A percentile compares a stretch with the other conserved stretches of the same genome.
Conservation (phyloP, 2,329 filamentous ascomycete genomes). For the Talaromyces sp. region DNA sequence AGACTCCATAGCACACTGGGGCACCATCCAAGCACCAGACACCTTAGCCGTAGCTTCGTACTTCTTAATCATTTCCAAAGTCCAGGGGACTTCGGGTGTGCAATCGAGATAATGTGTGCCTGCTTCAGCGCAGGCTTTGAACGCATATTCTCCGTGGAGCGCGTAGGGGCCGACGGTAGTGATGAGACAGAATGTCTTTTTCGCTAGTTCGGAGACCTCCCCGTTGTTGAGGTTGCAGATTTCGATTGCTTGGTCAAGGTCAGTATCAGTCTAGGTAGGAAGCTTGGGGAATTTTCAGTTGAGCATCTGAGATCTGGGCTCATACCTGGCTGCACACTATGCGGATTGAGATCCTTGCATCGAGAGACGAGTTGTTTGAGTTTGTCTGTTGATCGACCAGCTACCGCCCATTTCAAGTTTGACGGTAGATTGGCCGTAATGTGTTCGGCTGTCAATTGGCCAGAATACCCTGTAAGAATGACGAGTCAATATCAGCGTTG, state of each 20-base stretch:
- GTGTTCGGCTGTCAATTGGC: slow-evolving; percentile 1
- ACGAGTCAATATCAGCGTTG: not conserved
- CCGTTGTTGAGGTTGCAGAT: slow-evolving; percentile 3
- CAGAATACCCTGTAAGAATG: not conserved
- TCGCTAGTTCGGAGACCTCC: slow-evolving; percentile 1
- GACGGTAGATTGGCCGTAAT: slow-evolving; percentile 2
- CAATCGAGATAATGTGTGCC: slow-evolving; percentile 12
- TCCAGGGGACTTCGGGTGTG: slow-evolving; percentile 10
- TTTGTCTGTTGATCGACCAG: slow-evolving; percentile 10
- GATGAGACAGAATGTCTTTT: slow-evolving; percentile 8
- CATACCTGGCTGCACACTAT: not conserved
- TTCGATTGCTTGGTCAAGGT: not conserved
- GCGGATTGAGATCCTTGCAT: not conserved
- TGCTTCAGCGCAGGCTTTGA: slow-evolving; percentile 8
- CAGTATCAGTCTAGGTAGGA: not conserved
- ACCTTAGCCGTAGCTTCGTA: slow-evolving; percentile 11
- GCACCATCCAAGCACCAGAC: slow-evolving; percentile 7
- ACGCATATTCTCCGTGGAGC: slow-evolving; percentile 8
- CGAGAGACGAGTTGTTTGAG: slow-evolving; percentile 6
- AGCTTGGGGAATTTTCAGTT: too few relatives aligned
- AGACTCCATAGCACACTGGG: slow-evolving; percentile 10
- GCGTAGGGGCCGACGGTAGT: slow-evolving; percentile 9
- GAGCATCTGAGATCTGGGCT: not conserved
- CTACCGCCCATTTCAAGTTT: slow-evolving; percentile 11
- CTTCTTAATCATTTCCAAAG: slow-evolving; percentile 13